Percentiles rank a stretch among this genome's conserved stretches.
Evolutionary conservation across 2,329 filamentous ascomycete genomes (phyloP).

Genomic region (Fusarium humuli): DNA sequence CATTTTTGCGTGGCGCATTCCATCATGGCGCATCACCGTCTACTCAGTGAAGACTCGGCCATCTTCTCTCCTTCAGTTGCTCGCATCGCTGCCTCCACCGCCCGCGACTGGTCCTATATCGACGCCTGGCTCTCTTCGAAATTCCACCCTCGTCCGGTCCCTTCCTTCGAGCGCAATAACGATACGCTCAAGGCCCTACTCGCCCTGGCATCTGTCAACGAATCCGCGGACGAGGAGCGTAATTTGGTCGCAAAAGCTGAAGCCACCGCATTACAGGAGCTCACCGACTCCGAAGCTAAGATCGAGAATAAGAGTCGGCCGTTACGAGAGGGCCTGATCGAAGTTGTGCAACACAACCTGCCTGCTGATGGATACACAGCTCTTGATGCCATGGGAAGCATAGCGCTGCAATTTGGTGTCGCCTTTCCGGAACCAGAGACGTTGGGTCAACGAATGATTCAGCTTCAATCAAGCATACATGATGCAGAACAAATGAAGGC

Average conservation of each 20-base stretch:
- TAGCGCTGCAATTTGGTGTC: slow-evolving; percentile 63
- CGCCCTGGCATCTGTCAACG: slow-evolving; percentile 79
- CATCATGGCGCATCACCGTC: slow-evolving; percentile 44
- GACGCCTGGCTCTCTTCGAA: slow-evolving; percentile 84
- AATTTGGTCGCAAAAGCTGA: slow-evolving; percentile 69
- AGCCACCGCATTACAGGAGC: slow-evolving; percentile 66
- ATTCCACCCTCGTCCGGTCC: slow-evolving; percentile 71
- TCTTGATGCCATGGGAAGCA: slow-evolving; percentile 68
- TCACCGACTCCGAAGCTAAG: slow-evolving; percentile 49
- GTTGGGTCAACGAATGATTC: slow-evolving; percentile 65
- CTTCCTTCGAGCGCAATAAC: slow-evolving; percentile 85
- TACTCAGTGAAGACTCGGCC: slow-evolving; percentile 53
- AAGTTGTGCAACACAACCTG: slow-evolving; percentile 66
- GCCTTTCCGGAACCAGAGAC: slow-evolving; percentile 60
- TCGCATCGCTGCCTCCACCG: slow-evolving; percentile 81
- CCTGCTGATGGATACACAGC: slow-evolving; percentile 65
- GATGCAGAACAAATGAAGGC: slow-evolving; percentile 67
- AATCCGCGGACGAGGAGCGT: slow-evolving; percentile 79
- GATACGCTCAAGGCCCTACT: slow-evolving; percentile 83
- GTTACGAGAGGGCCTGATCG: slow-evolving; percentile 58
- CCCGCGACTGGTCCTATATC: slow-evolving; percentile 91
- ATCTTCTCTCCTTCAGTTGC: slow-evolving; percentile 77
- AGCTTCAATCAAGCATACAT: slow-evolving; percentile 65
- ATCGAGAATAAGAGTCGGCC: slow-evolving; percentile 46
- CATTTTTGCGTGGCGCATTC: not conserved